A percentile compares a stretch with the other conserved stretches of the same genome.
Conservation (phyloP, 2,329 filamentous ascomycete genomes). For the Lecanosticta acicola region DNA sequence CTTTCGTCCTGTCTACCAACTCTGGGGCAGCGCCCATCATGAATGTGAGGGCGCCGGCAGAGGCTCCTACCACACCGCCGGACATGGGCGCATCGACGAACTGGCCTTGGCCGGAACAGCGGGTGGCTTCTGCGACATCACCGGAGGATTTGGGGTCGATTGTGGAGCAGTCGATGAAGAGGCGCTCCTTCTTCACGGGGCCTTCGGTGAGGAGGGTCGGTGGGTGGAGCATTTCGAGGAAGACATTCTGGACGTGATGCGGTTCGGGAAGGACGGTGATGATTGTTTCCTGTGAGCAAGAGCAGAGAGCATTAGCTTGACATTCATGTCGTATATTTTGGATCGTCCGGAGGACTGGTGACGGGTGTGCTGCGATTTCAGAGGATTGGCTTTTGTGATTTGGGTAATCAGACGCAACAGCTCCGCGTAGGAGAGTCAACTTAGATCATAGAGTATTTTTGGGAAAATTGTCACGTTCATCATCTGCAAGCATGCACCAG, state of each 20-base stretch:
- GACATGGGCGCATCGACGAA: conserved; percentile 98
- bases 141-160: conserved; percentile 86
- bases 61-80: conserved; percentile 85
- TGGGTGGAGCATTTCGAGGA: conserved; percentile 64
- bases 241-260: conserved; percentile 78
- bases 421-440: conserved; percentile 56
- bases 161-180: conserved; percentile 95
- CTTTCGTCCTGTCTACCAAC: conserved; percentile 59
- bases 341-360: not conserved
- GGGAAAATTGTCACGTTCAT: conserved; percentile 42
- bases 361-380: no score
- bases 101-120: conserved; percentile 59
- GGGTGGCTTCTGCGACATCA: conserved; percentile 66
- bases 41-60: conserved; percentile 83
- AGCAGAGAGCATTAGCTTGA: conserved; percentile 2
- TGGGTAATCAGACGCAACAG: conserved; percentile 56
- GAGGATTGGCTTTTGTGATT: conserved; percentile 66
- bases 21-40: conserved; percentile 73
- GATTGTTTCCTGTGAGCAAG: conserved; percentile 61
- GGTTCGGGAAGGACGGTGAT: conserved; percentile 88
- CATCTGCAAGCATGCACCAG: conserved; percentile 21
- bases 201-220: conserved; percentile 47
- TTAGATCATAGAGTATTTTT: conserved; percentile 62
- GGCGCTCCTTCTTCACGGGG: conserved; percentile 51
- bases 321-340: no score